These are phyloP conservation scores for Candida dajiaensis DNA, from an alignment of 805 yeast species.

Conservation along the genomic window DNA sequence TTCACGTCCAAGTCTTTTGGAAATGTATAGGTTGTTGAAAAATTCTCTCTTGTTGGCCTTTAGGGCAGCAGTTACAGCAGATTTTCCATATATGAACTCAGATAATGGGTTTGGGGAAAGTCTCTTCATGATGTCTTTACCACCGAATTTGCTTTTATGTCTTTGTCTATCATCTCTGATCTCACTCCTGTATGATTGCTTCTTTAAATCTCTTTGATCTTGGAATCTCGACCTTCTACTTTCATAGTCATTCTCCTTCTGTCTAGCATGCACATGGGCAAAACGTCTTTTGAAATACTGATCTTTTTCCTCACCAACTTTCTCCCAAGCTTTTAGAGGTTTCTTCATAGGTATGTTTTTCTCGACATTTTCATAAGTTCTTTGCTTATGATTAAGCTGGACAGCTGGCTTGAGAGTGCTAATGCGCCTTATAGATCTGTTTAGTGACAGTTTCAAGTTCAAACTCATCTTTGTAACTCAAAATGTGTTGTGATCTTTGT, in stretches of 20 bases:
- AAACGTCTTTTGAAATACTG: constrained; percentile 54
- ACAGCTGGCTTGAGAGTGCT: constrained; percentile 15
- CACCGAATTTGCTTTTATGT: constrained; percentile 13
- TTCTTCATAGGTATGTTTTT: constrained; percentile 36
- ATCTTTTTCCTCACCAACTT: constrained; percentile 54
- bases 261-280: constrained; percentile 58
- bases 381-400: neutral
- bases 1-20: constrained; percentile 11
- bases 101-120: constrained; percentile 38
- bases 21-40: constrained; percentile 44
- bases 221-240: constrained; percentile 16
- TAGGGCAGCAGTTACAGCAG: constrained; percentile 69
- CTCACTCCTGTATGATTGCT: constrained; percentile 3
- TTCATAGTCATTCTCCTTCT: constrained; percentile 15
- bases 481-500: too few species aligned
- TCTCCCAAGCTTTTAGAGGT: constrained; percentile 60
- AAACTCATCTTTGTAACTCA: constrained; percentile 3
- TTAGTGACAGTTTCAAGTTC: constrained; percentile 1
- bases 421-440: neutral
- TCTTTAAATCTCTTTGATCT: constrained; percentile 13
- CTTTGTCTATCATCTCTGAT: constrained; percentile 10
- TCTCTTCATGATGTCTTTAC: constrained; percentile 17
- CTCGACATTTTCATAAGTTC: constrained; percentile 27
- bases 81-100: constrained; percentile 74
- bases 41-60: constrained; percentile 46